Percentiles rank a stretch among this genome's conserved stretches.
phyloP scores from a whole-genome alignment of 495 filamentous ascomycete genomes.

The Annulohypoxylon moriforme region DNA sequence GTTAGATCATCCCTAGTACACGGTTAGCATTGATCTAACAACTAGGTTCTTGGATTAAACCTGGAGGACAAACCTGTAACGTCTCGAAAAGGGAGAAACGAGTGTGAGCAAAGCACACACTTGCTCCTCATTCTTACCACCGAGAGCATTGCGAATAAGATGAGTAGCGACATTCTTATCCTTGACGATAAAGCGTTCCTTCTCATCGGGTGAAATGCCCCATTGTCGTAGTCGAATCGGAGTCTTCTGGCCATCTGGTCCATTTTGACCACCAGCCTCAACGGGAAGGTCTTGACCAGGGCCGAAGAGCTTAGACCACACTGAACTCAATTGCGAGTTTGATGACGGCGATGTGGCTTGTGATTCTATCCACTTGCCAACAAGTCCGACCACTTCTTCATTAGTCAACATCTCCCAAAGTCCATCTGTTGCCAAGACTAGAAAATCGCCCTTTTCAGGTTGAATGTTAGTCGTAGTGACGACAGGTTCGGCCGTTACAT shows the following conservation, averaged over 20 bases:
- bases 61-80: constrained; percentile 75
- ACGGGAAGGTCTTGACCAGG: constrained; percentile 66
- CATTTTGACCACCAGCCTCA: constrained; percentile 54
- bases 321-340: constrained; percentile 54
- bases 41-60: too few relatives aligned
- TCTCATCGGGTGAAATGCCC: constrained; percentile 73
- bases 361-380: constrained; percentile 94
- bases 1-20: constrained; percentile 80
- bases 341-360: constrained; percentile 60
- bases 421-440: constrained; percentile 96
- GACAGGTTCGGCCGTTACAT: constrained; percentile 96
- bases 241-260: constrained; percentile 66
- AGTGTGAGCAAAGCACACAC: constrained; percentile 92
- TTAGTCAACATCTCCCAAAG: constrained; percentile 99
- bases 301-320: constrained; percentile 70
- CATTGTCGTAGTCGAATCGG: constrained; percentile 90
- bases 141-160: constrained; percentile 93
- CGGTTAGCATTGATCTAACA: constrained; percentile 22
- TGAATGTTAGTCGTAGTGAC: constrained; percentile 95
- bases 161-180: constrained; percentile 98
- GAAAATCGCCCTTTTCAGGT: constrained; percentile 89
- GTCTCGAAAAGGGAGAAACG: constrained; percentile 86
- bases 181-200: constrained; percentile 88
- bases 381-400: constrained; percentile 96
- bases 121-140: constrained; percentile 93